phyloP scores from a whole-genome alignment of 2,329 filamentous ascomycete species.

The Cercospora sesami region DNA sequence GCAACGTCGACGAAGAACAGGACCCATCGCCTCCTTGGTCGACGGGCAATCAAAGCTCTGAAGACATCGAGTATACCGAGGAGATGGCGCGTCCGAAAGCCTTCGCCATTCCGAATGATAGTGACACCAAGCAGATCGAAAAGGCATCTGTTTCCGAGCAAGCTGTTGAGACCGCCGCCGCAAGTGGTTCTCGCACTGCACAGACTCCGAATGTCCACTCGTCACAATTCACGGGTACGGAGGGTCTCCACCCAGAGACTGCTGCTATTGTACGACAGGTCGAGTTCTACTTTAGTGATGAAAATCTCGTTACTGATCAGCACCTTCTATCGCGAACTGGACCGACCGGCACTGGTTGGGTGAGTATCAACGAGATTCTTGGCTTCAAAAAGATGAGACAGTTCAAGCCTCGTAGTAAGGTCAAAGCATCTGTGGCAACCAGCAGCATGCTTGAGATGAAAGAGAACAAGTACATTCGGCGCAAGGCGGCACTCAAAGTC shows the following conservation, averaged over 20 bases:
- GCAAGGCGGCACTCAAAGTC: conserved; percentile 42
- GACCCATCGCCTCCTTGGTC: not conserved
- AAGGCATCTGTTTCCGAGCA: not conserved
- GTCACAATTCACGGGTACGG: not conserved
- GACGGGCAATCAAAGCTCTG: not conserved
- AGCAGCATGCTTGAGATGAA: conserved; percentile 46
- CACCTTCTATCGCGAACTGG: conserved; percentile 46
- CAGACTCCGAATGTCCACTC: not conserved
- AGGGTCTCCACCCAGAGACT: conserved; percentile 21
- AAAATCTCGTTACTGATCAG: conserved; percentile 47
- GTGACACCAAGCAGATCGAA: not conserved
- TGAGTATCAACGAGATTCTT: conserved; percentile 46
- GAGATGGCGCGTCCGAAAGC: not conserved
- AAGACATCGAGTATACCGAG: not conserved
- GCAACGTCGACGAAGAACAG: not conserved
- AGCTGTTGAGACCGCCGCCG: not conserved
- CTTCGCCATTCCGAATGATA: not conserved
- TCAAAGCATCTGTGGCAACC: conserved; percentile 45
- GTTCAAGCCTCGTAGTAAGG: conserved; percentile 44
- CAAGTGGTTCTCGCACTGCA: not conserved
- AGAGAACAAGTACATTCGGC: conserved; percentile 45
- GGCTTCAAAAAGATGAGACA: conserved; percentile 50
- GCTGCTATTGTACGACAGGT: conserved; percentile 42
- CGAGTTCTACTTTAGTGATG: conserved; percentile 54
- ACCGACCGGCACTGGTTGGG: conserved; percentile 44